These are phyloP conservation scores for Xerocomus potaroensis DNA, from an alignment of 768 basidiomycete genomes.

Conservation along the genomic window DNA sequence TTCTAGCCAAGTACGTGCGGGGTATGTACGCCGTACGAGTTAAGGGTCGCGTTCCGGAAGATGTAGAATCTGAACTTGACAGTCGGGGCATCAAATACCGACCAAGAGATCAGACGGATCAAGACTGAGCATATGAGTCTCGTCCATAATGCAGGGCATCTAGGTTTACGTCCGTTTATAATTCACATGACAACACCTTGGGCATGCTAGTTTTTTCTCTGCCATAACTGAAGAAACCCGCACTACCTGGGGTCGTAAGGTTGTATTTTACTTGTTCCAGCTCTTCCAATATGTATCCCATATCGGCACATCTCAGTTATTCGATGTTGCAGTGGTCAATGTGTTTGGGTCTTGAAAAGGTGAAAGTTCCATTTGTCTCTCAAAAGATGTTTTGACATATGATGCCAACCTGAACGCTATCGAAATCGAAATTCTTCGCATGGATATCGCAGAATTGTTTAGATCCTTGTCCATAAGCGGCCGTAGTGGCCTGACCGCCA, in stretches of 20 bases:
- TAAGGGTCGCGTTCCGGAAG: conserved; percentile 79
- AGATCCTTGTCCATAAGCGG: too few species aligned
- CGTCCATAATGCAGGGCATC: background rate
- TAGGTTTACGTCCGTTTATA: background rate
- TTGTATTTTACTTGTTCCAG: background rate
- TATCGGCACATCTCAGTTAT: conserved; percentile 1
- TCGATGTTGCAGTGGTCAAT: background rate
- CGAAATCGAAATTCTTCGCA: too few species aligned
- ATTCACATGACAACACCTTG: conserved; percentile 15
- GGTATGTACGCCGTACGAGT: conserved; percentile 95
- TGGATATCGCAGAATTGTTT: too few species aligned
- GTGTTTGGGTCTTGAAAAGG: too few species aligned
- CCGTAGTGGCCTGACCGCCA: too few species aligned
- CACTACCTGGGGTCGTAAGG: conserved; percentile 1
- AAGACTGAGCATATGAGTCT: conserved; percentile 54
- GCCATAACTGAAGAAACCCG: conserved; percentile 3
- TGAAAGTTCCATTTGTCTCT: too few species aligned
- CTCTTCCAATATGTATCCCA: background rate
- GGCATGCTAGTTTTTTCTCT: conserved; percentile 5
- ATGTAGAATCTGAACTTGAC: conserved; percentile 78
- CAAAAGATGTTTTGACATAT: too few species aligned
- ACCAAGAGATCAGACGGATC: conserved; percentile 77
- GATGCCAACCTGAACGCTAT: too few species aligned
- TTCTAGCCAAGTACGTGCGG: conserved; percentile 77
- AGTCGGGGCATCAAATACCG: conserved; percentile 76